Conservation (phyloP, 768 basidiomycete genomes). For the Tricholoma sp. region DNA sequence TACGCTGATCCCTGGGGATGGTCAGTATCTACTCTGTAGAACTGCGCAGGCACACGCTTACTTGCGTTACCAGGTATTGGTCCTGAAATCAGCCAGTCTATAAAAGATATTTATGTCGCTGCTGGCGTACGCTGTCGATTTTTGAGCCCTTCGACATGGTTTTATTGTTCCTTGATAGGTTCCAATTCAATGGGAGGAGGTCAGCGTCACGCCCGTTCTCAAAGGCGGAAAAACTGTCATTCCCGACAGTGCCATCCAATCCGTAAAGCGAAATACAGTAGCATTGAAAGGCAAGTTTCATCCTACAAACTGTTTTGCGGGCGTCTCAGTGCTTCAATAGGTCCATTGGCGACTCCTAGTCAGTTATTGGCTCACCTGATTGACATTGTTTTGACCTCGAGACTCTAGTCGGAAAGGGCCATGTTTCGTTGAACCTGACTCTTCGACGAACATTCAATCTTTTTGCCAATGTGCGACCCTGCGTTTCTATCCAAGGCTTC, state of each 20-base stretch:
- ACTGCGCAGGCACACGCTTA: not conserved
- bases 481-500: conserved; percentile 91
- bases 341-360: conserved; percentile 97
- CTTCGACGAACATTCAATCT: conserved; percentile 96
- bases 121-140: conserved; percentile 57
- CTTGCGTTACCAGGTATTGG: conserved; percentile 71
- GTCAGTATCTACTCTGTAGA: conserved; percentile 36
- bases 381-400: conserved; percentile 6
- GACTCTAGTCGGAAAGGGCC: conserved; percentile 88
- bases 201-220: conserved; percentile 89
- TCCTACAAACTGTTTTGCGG: not conserved
- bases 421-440: conserved; percentile 96
- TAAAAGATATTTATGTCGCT: conserved; percentile 88
- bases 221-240: conserved; percentile 97
- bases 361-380: conserved; percentile 25
- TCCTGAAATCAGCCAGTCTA: conserved; percentile 94
- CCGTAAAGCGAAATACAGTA: conserved; percentile 95
- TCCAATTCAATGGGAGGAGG: conserved; percentile 99
- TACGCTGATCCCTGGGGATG: conserved; percentile 95
- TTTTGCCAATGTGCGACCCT: conserved; percentile 98
- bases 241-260: conserved; percentile 84
- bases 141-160: not conserved
- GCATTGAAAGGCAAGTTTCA: conserved; percentile 80
- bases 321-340: conserved; percentile 30
- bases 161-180: conserved; percentile 49